A percentile compares a stretch with the other conserved stretches of the same genome.
Evolutionary conservation across 805 yeast species (phyloP).

Genomic region (Jamesozyma piceae): DNA sequence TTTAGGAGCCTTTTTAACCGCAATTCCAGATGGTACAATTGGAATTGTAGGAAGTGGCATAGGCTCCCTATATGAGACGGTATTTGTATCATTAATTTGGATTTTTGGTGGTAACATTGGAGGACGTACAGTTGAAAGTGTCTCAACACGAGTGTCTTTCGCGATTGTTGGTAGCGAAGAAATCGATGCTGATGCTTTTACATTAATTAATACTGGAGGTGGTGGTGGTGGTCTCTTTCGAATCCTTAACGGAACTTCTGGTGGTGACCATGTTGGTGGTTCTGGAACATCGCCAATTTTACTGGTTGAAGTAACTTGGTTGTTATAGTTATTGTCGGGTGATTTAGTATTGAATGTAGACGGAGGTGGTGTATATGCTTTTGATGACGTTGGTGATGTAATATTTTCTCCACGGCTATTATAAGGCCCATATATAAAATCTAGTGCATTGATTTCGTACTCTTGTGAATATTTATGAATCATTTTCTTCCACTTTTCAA

Average conservation of each 20-base stretch:
- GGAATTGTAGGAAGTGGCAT: conserved; percentile 11
- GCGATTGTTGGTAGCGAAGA: neutral
- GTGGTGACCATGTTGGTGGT: conserved; percentile 17
- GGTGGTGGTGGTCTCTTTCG: conserved; percentile 25
- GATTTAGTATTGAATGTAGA: neutral
- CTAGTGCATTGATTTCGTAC: conserved; percentile 18
- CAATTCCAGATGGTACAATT: conserved; percentile 2
- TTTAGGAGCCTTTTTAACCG: neutral
- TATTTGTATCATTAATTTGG: neutral
- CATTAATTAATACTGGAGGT: conserved; percentile 13
- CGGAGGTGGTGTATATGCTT: neutral
- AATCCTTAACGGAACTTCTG: conserved; percentile 20
- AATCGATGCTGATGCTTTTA: neutral
- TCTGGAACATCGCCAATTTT: conserved; percentile 1
- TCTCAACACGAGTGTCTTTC: conserved; percentile 1
- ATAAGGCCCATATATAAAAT: conserved; percentile 11
- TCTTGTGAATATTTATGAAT: conserved; percentile 24
- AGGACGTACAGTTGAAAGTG: conserved; percentile 1
- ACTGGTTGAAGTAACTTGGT: neutral
- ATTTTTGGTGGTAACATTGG: conserved; percentile 5
- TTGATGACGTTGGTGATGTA: neutral
- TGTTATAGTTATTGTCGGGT: neutral
- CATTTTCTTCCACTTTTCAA: conserved; percentile 35
- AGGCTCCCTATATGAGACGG: conserved; percentile 6
- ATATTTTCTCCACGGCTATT: conserved; percentile 5